Percentiles rank a stretch among this genome's conserved stretches.
phyloP scores from a whole-genome alignment of 768 basidiomycete species.

The Cystobasidium tubakii region DNA sequence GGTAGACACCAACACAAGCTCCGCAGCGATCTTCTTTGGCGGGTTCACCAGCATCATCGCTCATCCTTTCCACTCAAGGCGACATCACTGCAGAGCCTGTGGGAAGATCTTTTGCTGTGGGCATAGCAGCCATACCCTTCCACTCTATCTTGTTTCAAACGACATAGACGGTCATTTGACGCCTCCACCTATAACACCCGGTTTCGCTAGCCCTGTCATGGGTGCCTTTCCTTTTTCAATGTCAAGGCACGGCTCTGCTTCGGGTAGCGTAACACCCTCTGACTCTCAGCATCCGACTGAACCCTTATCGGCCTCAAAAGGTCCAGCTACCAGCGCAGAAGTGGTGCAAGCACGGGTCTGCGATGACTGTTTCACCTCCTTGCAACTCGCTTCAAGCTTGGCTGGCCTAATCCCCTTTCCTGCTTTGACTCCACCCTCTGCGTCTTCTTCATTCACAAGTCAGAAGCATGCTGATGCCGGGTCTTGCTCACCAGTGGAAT shows the following conservation, averaged over 20 bases:
- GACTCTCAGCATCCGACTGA: too few relatives aligned
- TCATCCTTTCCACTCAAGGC: conserved; percentile 4
- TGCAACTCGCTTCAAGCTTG: not conserved
- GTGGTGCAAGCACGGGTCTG: conserved; percentile 8
- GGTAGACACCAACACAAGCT: not conserved
- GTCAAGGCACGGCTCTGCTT: too few relatives aligned
- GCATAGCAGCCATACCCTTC: conserved; percentile 10
- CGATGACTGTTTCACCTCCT: conserved; percentile 12
- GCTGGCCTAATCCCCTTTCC: not conserved
- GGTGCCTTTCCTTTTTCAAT: too few relatives aligned
- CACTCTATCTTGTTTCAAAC: not conserved
- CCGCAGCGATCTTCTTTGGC: conserved; percentile 13
- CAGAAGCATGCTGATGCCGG: too few relatives aligned
- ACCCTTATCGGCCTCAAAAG: too few relatives aligned
- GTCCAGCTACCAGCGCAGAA: not conserved
- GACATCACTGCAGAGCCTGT: conserved; percentile 31
- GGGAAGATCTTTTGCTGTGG: conserved; percentile 1
- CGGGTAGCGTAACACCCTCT: too few relatives aligned
- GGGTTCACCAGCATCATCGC: conserved; percentile 29
- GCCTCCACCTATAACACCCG: too few relatives aligned
- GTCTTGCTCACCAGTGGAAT: too few relatives aligned
- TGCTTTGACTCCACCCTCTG: too few relatives aligned
- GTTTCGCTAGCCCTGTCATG: too few relatives aligned
- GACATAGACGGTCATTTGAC: too few relatives aligned
- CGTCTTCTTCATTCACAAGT: too few relatives aligned